Evolutionary conservation across 257 asterid genomes (phyloP).

Genomic region (Linaria vulgaris): DNA sequence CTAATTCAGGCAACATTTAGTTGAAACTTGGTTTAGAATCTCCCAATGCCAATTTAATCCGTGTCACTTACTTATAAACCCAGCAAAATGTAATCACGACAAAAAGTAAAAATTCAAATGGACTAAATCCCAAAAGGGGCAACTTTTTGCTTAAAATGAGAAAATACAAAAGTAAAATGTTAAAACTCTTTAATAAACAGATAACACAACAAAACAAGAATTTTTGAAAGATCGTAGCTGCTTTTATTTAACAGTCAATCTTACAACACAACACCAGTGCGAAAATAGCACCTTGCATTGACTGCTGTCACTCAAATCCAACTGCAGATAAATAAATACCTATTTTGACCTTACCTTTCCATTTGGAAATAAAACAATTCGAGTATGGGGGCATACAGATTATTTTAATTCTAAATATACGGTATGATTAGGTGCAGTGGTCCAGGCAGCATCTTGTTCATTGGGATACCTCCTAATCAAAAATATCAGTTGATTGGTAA

Average conservation of each 20-base stretch:
- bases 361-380: slow-evolving; percentile 15
- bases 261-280: too few species aligned
- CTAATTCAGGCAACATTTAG: too few species aligned
- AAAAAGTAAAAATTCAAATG: too few species aligned
- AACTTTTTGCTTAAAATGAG: neutral
- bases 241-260: neutral
- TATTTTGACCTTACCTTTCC: neutral
- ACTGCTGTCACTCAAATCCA: neutral
- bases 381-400: neutral
- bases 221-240: neutral
- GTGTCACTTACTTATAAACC: too few species aligned
- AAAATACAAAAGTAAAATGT: neutral
- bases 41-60: too few species aligned
- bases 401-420: neutral
- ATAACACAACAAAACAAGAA: neutral
- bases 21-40: too few species aligned
- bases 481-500: slow-evolving; percentile 23
- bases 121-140: neutral
- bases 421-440: slow-evolving; percentile 28
- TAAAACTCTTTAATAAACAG: neutral
- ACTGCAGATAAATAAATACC: slow-evolving; percentile 5
- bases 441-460: slow-evolving; percentile 25
- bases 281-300: neutral
- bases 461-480: slow-evolving; percentile 25
- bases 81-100: too few species aligned